Evolutionary conservation across 1,284 basidiomycete species (phyloP).

Genomic region (Rhizoctonia solani): DNA sequence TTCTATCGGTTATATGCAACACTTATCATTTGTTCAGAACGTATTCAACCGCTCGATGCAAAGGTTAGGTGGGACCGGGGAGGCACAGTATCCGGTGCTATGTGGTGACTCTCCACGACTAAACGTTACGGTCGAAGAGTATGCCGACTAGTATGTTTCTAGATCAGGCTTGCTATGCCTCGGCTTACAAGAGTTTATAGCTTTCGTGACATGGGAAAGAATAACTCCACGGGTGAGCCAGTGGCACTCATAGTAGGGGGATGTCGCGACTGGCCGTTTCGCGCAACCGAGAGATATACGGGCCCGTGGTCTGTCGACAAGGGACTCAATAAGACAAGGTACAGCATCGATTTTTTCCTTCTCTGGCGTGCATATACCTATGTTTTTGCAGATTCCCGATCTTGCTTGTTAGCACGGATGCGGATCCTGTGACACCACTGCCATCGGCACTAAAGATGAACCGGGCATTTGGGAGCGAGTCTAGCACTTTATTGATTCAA

Average conservation of each 20-base stretch:
- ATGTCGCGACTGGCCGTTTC: slow-evolving; percentile 35
- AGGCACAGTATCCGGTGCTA: slow-evolving; percentile 33
- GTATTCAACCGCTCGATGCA: slow-evolving; percentile 8
- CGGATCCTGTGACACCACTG: neutral
- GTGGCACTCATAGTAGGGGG: slow-evolving; percentile 31
- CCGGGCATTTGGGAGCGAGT: neutral
- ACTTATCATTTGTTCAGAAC: neutral
- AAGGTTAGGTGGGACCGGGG: neutral
- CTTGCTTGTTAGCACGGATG: neutral
- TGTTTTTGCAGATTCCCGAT: neutral
- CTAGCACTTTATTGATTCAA: neutral
- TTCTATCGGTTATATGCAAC: neutral
- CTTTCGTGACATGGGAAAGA: slow-evolving; percentile 33
- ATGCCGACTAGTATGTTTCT: slow-evolving; percentile 10
- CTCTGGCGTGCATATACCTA: neutral
- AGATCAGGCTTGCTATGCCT: neutral
- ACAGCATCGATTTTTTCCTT: neutral
- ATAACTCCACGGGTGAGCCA: slow-evolving; percentile 31
- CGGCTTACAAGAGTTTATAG: neutral
- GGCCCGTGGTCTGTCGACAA: slow-evolving; percentile 37
- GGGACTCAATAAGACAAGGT: slow-evolving; percentile 38
- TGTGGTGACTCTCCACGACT: slow-evolving; percentile 38
- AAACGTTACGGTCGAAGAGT: neutral
- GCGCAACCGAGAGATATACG: slow-evolving; percentile 33
- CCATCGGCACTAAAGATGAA: neutral